Percentiles rank a stretch among this genome's conserved stretches.
These are phyloP conservation scores for Pseudogymnoascus sp. DNA, from an alignment of 2,329 filamentous ascomycete genomes.

Conservation along the genomic window DNA sequence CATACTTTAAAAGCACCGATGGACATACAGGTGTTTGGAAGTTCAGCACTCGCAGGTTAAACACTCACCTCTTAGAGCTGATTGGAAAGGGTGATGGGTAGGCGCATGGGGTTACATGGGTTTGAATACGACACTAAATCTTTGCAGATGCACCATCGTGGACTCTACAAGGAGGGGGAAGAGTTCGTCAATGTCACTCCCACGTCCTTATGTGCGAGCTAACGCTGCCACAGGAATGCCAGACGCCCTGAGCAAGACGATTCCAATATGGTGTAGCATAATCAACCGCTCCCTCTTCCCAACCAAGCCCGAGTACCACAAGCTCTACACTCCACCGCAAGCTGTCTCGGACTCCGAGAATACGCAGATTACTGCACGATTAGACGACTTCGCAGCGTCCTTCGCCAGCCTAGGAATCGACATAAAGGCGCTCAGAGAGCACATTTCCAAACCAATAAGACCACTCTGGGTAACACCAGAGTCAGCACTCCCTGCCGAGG, in stretches of 20 bases:
- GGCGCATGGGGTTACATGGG: constrained; percentile 20
- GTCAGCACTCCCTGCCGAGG: constrained; percentile 38
- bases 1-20: constrained; percentile 97
- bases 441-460: constrained; percentile 62
- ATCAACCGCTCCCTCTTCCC: constrained; percentile 75
- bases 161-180: constrained; percentile 92
- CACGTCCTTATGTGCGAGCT: constrained; percentile 13
- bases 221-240: constrained; percentile 58
- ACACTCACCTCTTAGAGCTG: constrained; percentile 68
- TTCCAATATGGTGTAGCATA: constrained; percentile 89
- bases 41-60: constrained; percentile 77
- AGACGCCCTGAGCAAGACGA: constrained; percentile 85
- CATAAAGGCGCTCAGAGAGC: constrained; percentile 47
- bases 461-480: constrained; percentile 75
- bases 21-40: constrained; percentile 87
- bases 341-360: constrained; percentile 69
- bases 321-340: constrained; percentile 62
- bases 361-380: constrained; percentile 59
- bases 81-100: constrained; percentile 61
- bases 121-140: not conserved
- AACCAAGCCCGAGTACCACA: constrained; percentile 34
- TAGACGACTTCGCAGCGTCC: constrained; percentile 45
- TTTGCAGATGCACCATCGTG: constrained; percentile 64
- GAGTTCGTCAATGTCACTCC: constrained; percentile 38
- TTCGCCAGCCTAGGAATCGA: constrained; percentile 47